Conservation (phyloP, 2,329 filamentous ascomycete genomes). For the Xylariaceae sp. region DNA sequence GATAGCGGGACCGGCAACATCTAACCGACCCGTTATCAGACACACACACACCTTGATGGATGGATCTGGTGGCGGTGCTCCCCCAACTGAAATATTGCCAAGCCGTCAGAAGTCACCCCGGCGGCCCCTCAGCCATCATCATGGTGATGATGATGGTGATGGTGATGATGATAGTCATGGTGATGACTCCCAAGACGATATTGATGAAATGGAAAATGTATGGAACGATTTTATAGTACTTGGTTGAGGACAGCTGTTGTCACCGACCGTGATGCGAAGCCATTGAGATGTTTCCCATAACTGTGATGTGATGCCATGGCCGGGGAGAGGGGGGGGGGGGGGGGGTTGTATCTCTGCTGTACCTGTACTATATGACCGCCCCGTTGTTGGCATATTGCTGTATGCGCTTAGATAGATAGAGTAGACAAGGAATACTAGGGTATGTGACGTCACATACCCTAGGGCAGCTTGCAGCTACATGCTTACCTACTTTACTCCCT, state of each 20-base stretch:
- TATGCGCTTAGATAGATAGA: slow-evolving; percentile 3
- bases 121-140: slow-evolving; percentile 2
- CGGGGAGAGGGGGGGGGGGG: too few species aligned
- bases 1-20: slow-evolving; percentile 6
- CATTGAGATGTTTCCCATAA: slow-evolving; percentile 4
- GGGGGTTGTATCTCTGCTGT: not conserved
- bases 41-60: slow-evolving; percentile 2
- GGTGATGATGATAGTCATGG: slow-evolving; percentile 12
- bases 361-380: not conserved
- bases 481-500: too few species aligned
- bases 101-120: slow-evolving; percentile 3
- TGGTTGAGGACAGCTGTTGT: slow-evolving; percentile 2
- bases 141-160: not conserved
- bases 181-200: slow-evolving; percentile 13
- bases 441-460: too few species aligned
- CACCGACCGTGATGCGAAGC: not conserved
- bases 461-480: too few species aligned
- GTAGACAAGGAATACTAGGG: not conserved
- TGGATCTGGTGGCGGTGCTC: slow-evolving; percentile 6
- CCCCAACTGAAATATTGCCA: slow-evolving; percentile 5
- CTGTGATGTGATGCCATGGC: not conserved
- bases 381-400: not conserved
- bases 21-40: slow-evolving; percentile 11
- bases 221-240: slow-evolving; percentile 14
- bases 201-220: slow-evolving; percentile 8